phyloP scores from a whole-genome alignment of 495 filamentous ascomycete genomes.

The Aspergillus incahuasiensis region DNA sequence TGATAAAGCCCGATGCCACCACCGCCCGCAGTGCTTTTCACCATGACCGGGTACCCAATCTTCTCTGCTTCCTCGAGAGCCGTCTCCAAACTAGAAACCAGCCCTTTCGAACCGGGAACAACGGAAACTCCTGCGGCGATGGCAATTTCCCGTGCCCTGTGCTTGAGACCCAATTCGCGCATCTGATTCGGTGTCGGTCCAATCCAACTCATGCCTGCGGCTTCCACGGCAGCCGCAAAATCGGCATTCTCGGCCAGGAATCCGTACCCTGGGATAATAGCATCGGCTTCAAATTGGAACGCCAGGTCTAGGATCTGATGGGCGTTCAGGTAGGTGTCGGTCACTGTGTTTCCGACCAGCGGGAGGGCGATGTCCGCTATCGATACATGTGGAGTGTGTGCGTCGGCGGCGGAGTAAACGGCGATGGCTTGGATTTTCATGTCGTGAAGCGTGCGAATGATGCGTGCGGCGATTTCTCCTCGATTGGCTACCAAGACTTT shows the following conservation, averaged over 20 bases:
- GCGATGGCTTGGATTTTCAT: slow-evolving; percentile 5
- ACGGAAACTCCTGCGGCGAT: slow-evolving; percentile 51
- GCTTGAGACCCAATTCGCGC: slow-evolving; percentile 51
- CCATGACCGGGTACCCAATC: slow-evolving; percentile 53
- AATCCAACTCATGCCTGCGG: slow-evolving; percentile 46
- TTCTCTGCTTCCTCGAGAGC: slow-evolving; percentile 38
- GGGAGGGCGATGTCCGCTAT: not conserved
- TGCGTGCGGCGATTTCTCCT: slow-evolving; percentile 6
- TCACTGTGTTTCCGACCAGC: not conserved
- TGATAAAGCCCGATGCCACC: slow-evolving; percentile 27
- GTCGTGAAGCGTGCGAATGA: slow-evolving; percentile 1
- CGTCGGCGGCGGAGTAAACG: slow-evolving; percentile 1
- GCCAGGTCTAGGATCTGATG: slow-evolving; percentile 1
- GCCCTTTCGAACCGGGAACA: slow-evolving; percentile 37
- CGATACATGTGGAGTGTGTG: not conserved
- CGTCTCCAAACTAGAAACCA: slow-evolving; percentile 7
- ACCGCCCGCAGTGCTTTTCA: slow-evolving; percentile 51
- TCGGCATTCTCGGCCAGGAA: slow-evolving; percentile 57
- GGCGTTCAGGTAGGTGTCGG: slow-evolving; percentile 2
- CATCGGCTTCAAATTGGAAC: slow-evolving; percentile 25
- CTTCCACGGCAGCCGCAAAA: slow-evolving; percentile 48
- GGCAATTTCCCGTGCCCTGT: slow-evolving; percentile 51
- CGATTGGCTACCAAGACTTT: slow-evolving; percentile 2
- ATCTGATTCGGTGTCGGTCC: slow-evolving; percentile 52
- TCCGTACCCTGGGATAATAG: slow-evolving; percentile 59